Evolutionary conservation across 2,329 filamentous ascomycete genomes (phyloP).

Genomic region (Fusarium newnesense): DNA sequence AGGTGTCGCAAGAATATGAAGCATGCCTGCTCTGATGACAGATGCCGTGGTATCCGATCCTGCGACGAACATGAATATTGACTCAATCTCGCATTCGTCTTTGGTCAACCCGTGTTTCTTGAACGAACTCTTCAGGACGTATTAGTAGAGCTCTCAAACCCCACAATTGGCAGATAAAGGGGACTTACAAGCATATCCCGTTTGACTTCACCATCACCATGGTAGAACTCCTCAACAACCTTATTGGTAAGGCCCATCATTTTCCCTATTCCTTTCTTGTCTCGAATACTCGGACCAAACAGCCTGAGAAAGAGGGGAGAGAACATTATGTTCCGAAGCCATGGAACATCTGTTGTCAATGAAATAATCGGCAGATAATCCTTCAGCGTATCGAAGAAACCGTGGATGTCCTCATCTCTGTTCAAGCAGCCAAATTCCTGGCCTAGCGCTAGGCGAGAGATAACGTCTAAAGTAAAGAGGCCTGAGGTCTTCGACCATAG

Average conservation of each 20-base stretch:
- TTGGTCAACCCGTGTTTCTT: background rate
- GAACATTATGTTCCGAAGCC: background rate
- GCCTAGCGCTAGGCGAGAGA: background rate
- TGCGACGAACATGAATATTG: conserved; percentile 1
- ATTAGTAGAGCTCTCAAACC: background rate
- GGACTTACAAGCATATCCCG: background rate
- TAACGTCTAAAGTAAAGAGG: background rate
- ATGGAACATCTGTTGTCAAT: background rate
- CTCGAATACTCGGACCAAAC: background rate
- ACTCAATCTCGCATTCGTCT: background rate
- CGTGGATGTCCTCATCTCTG: background rate
- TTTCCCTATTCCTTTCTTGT: background rate
- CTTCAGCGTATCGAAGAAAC: background rate
- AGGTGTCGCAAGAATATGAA: background rate
- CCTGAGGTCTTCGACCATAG: background rate
- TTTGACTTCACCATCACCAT: background rate
- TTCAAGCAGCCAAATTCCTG: background rate
- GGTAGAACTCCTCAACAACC: background rate
- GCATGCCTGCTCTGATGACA: background rate
- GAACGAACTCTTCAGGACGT: background rate
- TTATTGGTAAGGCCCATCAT: background rate
- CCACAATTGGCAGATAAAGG: rapidly evolving
- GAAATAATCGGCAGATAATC: background rate
- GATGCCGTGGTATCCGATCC: background rate
- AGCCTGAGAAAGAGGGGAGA: background rate